These are phyloP conservation scores for Nicotiana paniculata DNA, from an alignment of 257 asterid genomes.

Conservation along the genomic window DNA sequence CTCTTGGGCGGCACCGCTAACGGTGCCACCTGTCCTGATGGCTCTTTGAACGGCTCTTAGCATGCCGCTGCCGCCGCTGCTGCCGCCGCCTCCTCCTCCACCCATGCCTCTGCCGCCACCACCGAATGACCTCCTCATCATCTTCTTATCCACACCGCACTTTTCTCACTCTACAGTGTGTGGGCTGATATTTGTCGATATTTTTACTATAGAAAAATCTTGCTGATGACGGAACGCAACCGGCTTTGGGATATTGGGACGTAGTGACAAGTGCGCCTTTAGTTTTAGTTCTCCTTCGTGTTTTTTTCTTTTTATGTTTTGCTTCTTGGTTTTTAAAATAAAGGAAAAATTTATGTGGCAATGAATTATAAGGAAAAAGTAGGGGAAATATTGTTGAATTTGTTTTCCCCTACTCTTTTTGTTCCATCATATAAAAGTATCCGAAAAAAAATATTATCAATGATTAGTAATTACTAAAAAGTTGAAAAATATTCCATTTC, in stretches of 20 bases:
- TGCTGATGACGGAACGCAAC: slow-evolving; percentile 1
- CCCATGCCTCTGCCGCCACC: slow-evolving; percentile 33
- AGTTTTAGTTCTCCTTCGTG: too few species aligned
- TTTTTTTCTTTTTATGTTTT: too few species aligned
- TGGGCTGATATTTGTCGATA: not conserved
- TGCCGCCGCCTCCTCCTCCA: slow-evolving; percentile 4
- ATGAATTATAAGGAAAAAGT: too few species aligned
- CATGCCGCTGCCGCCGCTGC: slow-evolving; percentile 33
- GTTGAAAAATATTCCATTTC: too few species aligned
- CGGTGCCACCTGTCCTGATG: slow-evolving; percentile 34
- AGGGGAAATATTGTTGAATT: too few species aligned
- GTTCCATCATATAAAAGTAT: too few species aligned
- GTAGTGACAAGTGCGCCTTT: too few species aligned
- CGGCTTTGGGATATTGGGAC: slow-evolving; percentile 16
- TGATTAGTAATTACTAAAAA: too few species aligned
- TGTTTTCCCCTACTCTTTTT: too few species aligned
- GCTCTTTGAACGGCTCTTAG: slow-evolving; percentile 45
- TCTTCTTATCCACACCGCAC: slow-evolving; percentile 21
- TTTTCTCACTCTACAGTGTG: not conserved
- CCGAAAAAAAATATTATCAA: too few species aligned
- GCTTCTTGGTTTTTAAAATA: too few species aligned
- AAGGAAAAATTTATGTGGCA: too few species aligned
- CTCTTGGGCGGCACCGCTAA: slow-evolving; percentile 29
- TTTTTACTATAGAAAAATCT: slow-evolving; percentile 3
- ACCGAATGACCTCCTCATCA: slow-evolving; percentile 46